Evolutionary conservation across 2,329 filamentous ascomycete species (phyloP).

Genomic region (Xenoacremonium recifei): DNA sequence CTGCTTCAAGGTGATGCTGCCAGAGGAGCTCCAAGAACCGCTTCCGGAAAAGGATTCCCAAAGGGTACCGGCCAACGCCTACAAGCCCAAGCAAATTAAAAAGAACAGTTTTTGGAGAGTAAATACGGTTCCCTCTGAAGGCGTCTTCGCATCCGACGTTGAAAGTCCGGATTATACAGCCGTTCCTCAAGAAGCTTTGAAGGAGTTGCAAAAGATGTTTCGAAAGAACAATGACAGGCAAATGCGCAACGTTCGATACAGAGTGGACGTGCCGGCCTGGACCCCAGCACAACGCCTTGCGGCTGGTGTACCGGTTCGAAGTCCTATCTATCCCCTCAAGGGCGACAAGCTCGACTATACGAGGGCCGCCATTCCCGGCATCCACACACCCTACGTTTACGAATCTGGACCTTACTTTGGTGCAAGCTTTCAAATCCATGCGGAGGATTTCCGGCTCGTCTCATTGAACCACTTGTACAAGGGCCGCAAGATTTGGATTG

Average conservation of each 20-base stretch:
- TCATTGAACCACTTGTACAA: constrained; percentile 40
- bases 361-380: constrained; percentile 37
- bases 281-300: constrained; percentile 31
- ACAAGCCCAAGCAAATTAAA: constrained; percentile 33
- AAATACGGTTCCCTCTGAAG: constrained; percentile 32
- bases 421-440: constrained; percentile 39
- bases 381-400: constrained; percentile 41
- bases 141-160: constrained; percentile 28
- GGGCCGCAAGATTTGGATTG: constrained; percentile 40
- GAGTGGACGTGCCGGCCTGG: constrained; percentile 39
- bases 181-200: constrained; percentile 27
- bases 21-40: constrained; percentile 27
- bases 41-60: constrained; percentile 31
- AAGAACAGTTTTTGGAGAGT: constrained; percentile 37
- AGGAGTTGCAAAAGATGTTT: constrained; percentile 35
- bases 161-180: constrained; percentile 22
- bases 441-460: constrained; percentile 38
- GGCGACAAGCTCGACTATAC: constrained; percentile 37
- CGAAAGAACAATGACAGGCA: constrained; percentile 34
- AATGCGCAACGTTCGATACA: constrained; percentile 36
- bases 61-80: constrained; percentile 34
- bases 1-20: constrained; percentile 39
- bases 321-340: constrained; percentile 36
- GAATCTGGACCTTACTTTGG: constrained; percentile 38
- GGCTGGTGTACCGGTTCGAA: constrained; percentile 35